Conservation (phyloP, 208 protist species). For the Leishmania turanica region DNA sequence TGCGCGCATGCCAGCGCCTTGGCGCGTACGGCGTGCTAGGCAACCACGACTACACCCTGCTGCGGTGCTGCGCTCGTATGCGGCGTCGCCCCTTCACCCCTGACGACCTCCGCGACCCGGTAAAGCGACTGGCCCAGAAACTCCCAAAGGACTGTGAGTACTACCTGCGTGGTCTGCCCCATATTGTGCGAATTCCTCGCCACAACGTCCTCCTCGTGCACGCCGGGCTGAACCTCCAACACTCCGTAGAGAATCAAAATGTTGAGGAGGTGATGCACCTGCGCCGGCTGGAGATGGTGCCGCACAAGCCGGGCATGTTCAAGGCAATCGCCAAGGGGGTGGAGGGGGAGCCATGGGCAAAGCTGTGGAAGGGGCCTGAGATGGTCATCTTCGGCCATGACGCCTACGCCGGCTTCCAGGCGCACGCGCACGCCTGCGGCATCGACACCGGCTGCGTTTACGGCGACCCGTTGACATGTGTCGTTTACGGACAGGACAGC, state of each 20-base stretch:
- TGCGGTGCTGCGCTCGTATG: constrained; percentile 58
- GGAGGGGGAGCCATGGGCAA: constrained; percentile 65
- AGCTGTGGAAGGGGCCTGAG: constrained; percentile 81
- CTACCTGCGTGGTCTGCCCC: constrained; percentile 83
- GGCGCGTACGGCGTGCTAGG: constrained; percentile 84
- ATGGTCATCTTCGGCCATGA: constrained; percentile 91
- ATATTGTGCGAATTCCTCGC: constrained; percentile 82
- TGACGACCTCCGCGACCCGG: constrained; percentile 73
- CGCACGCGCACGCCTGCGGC: constrained; percentile 68
- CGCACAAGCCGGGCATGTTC: constrained; percentile 33
- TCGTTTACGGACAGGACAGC: constrained; percentile 55
- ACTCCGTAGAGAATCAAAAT: constrained; percentile 66
- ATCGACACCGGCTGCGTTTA: constrained; percentile 94
- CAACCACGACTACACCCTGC: constrained; percentile 90
- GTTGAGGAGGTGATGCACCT: constrained; percentile 88
- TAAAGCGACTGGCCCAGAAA: constrained; percentile 71
- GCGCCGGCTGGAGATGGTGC: constrained; percentile 58
- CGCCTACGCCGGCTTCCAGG: constrained; percentile 78
- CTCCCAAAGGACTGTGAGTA: constrained; percentile 77
- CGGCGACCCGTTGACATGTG: constrained; percentile 78
- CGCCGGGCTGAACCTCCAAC: constrained; percentile 75
- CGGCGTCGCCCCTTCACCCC: constrained; percentile 47
- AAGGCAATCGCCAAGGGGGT: constrained; percentile 64
- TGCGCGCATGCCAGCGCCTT: constrained; percentile 63
- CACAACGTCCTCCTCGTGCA: constrained; percentile 88